phyloP scores from a whole-genome alignment of 2,329 filamentous ascomycete species.

The Diaporthe amygdali region DNA sequence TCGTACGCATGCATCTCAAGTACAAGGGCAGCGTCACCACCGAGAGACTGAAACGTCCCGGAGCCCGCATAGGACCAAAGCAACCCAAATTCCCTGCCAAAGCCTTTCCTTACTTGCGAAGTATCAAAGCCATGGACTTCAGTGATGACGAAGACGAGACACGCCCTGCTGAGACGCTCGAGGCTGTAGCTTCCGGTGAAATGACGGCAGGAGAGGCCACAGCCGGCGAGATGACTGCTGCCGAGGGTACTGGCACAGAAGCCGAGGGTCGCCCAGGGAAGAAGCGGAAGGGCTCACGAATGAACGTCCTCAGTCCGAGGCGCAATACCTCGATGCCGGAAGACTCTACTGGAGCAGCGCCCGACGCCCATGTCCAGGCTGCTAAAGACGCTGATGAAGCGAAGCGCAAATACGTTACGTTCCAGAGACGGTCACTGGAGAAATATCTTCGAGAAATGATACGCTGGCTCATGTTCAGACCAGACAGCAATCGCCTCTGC shows the following conservation, averaged over 20 bases:
- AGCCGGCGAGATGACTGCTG: slow-evolving; percentile 55
- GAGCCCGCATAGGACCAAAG: slow-evolving; percentile 72
- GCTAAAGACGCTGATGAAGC: slow-evolving; percentile 61
- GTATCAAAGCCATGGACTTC: slow-evolving; percentile 77
- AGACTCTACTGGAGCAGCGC: slow-evolving; percentile 50
- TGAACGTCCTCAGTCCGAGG: slow-evolving; percentile 57
- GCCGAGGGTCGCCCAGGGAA: slow-evolving; percentile 57
- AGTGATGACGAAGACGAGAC: slow-evolving; percentile 74
- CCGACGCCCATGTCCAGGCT: slow-evolving; percentile 41
- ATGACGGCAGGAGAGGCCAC: slow-evolving; percentile 45
- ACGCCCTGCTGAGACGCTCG: slow-evolving; percentile 40
- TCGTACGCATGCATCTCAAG: slow-evolving; percentile 89
- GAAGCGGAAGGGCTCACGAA: slow-evolving; percentile 55
- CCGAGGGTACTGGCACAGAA: slow-evolving; percentile 73
- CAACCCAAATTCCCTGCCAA: slow-evolving; percentile 90
- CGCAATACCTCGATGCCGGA: slow-evolving; percentile 57
- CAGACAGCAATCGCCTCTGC: slow-evolving; percentile 93
- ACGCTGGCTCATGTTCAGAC: slow-evolving; percentile 93
- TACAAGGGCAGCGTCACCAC: slow-evolving; percentile 89
- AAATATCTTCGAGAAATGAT: slow-evolving; percentile 93
- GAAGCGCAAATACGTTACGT: slow-evolving; percentile 73
- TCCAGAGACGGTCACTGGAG: slow-evolving; percentile 84
- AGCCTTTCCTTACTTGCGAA: slow-evolving; percentile 87
- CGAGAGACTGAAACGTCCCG: slow-evolving; percentile 70
- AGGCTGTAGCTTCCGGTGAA: slow-evolving; percentile 24